Evolutionary conservation across 2,329 filamentous ascomycete species (phyloP).

Genomic region (Didymosphaeria variabile): DNA sequence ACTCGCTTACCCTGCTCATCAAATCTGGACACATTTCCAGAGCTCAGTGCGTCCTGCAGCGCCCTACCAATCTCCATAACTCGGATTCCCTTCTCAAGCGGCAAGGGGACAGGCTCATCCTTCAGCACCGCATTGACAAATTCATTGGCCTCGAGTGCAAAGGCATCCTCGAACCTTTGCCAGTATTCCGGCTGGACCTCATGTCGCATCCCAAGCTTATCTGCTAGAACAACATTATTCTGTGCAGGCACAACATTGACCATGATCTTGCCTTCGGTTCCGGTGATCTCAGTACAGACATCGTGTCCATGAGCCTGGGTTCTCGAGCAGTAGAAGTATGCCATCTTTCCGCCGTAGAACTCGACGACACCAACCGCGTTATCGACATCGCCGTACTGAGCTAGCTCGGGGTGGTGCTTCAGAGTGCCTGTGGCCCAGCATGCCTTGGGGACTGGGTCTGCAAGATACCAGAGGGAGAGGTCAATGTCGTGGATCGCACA

Average conservation of each 20-base stretch:
- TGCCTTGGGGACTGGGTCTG: slow-evolving; percentile 47
- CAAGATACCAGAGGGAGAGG: slow-evolving; percentile 53
- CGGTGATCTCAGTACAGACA: slow-evolving; percentile 54
- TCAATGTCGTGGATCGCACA: slow-evolving; percentile 57
- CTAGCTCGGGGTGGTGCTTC: slow-evolving; percentile 49
- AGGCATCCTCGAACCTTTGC: slow-evolving; percentile 48
- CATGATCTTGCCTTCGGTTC: slow-evolving; percentile 56
- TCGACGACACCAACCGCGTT: slow-evolving; percentile 57
- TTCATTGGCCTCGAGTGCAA: slow-evolving; percentile 45
- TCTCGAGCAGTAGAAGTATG: slow-evolving; percentile 55
- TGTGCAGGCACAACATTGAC: slow-evolving; percentile 29
- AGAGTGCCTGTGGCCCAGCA: slow-evolving; percentile 48
- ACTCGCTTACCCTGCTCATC: slow-evolving; percentile 19
- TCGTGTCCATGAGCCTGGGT: slow-evolving; percentile 56
- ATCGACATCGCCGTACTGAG: slow-evolving; percentile 52
- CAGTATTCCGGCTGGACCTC: slow-evolving; percentile 48
- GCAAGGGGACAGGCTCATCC: slow-evolving; percentile 39
- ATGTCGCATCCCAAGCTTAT: slow-evolving; percentile 39
- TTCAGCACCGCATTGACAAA: slow-evolving; percentile 41
- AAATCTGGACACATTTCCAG: slow-evolving; percentile 60
- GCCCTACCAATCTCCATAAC: slow-evolving; percentile 47
- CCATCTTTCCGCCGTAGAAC: slow-evolving; percentile 55
- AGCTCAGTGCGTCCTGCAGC: slow-evolving; percentile 64
- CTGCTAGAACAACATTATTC: slow-evolving; percentile 40
- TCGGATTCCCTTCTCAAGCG: slow-evolving; percentile 34